Evolutionary conservation across 2,329 filamentous ascomycete genomes (phyloP).

Genomic region (Pyrenochaeta sp.): DNA sequence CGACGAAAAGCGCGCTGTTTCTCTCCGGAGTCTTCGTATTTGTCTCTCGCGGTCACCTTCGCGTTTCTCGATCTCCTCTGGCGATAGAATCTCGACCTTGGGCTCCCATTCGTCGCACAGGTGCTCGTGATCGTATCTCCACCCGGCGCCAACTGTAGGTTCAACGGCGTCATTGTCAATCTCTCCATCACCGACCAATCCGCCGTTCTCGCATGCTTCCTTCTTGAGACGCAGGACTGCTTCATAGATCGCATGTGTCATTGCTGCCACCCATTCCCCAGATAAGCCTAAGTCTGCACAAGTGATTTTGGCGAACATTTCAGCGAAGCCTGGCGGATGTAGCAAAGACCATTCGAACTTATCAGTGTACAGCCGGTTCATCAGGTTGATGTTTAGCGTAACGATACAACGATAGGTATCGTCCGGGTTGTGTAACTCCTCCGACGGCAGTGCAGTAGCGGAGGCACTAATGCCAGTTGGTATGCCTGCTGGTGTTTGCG

Average conservation of each 20-base stretch:
- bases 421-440: conserved; percentile 84
- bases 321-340: conserved; percentile 89
- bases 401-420: conserved; percentile 96
- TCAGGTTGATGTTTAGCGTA: conserved; percentile 87
- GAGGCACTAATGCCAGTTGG: conserved; percentile 72
- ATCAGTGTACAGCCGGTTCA: conserved; percentile 92
- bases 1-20: conserved; percentile 91
- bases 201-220: conserved; percentile 91
- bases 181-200: conserved; percentile 77
- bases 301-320: conserved; percentile 90
- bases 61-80: conserved; percentile 97
- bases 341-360: conserved; percentile 98
- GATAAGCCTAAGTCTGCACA: conserved; percentile 89
- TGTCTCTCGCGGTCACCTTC: conserved; percentile 94
- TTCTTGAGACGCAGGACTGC: conserved; percentile 92
- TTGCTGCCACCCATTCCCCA: conserved; percentile 92
- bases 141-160: conserved; percentile 79
- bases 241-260: conserved; percentile 97
- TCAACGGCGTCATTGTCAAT: conserved; percentile 90
- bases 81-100: conserved; percentile 70
- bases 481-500: conserved; percentile 56
- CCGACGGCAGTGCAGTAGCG: conserved; percentile 70
- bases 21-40: conserved; percentile 82
- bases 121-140: conserved; percentile 93
- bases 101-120: conserved; percentile 68